Percentiles rank a stretch among this genome's conserved stretches.
phyloP scores from a whole-genome alignment of 2,329 filamentous ascomycete genomes.

The Fonsecaea multimorphosa region DNA sequence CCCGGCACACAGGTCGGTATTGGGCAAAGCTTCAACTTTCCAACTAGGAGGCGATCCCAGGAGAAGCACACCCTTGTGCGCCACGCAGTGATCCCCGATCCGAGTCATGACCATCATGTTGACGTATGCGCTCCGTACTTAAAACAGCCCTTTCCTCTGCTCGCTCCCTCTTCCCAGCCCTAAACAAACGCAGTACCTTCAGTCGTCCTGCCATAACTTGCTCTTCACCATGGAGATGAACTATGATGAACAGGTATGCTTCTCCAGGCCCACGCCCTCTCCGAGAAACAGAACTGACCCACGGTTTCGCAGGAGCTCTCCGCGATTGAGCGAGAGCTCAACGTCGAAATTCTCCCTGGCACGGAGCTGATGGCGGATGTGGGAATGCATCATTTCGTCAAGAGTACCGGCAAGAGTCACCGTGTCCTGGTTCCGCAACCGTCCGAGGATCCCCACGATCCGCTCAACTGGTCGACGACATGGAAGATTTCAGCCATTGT shows the following conservation, averaged over 20 bases:
- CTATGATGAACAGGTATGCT: slow-evolving; percentile 50
- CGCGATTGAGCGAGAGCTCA: slow-evolving; percentile 47
- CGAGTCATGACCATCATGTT: neutral
- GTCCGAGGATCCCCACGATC: slow-evolving; percentile 54
- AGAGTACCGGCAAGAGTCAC: slow-evolving; percentile 47
- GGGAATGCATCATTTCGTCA: slow-evolving; percentile 68
- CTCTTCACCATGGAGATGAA: slow-evolving; percentile 54
- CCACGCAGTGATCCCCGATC: neutral
- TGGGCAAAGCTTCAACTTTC: neutral
- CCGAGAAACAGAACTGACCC: neutral
- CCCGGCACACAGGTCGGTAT: neutral
- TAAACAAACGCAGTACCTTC: neutral
- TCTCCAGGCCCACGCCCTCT: neutral
- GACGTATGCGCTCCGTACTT: slow-evolving; percentile 4
- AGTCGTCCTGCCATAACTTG: neutral
- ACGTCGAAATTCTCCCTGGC: slow-evolving; percentile 61
- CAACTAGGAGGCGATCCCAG: neutral
- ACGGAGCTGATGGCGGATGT: slow-evolving; percentile 68
- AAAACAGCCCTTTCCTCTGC: neutral
- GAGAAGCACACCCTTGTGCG: neutral
- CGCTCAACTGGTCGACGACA: slow-evolving; percentile 56
- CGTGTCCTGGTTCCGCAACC: slow-evolving; percentile 60
- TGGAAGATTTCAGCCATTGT: slow-evolving; percentile 59
- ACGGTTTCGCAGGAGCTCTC: slow-evolving; percentile 31
- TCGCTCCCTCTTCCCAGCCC: neutral